Percentiles rank a stretch among this genome's conserved stretches.
phyloP scores from a whole-genome alignment of 2,329 filamentous ascomycete genomes.

The Alternaria gaisen region DNA sequence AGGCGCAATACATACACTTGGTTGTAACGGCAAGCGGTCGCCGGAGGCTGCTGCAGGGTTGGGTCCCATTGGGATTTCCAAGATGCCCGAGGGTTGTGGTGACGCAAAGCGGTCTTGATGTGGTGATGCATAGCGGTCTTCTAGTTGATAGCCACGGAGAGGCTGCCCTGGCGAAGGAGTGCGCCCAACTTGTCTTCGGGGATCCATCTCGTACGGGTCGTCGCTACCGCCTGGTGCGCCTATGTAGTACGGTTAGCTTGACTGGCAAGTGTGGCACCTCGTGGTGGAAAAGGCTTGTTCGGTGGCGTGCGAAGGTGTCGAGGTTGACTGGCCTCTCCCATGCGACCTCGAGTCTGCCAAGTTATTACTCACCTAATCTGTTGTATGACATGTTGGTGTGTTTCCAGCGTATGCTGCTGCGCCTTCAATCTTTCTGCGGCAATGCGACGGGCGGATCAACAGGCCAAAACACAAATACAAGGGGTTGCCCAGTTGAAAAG shows the following conservation, averaged over 20 bases:
- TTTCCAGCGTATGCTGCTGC: conserved; percentile 28
- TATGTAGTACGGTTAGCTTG: conserved; percentile 25
- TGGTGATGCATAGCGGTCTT: conserved; percentile 73
- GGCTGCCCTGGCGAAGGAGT: conserved; percentile 82
- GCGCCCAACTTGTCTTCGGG: conserved; percentile 57
- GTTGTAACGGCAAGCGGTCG: conserved; percentile 83
- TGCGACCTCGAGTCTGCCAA: not conserved
- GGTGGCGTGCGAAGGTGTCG: not conserved
- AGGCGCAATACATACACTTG: conserved; percentile 70
- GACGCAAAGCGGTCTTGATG: conserved; percentile 73
- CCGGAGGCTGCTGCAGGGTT: conserved; percentile 66
- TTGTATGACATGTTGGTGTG: conserved; percentile 47
- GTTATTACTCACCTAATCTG: conserved; percentile 44
- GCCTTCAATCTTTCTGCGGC: conserved; percentile 31
- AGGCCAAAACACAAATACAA: conserved; percentile 26
- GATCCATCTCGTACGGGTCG: conserved; percentile 58
- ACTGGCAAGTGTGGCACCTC: not conserved
- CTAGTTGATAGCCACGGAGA: conserved; percentile 79
- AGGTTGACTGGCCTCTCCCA: not conserved
- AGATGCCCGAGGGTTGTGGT: conserved; percentile 53
- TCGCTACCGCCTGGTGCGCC: conserved; percentile 28
- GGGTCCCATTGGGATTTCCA: conserved; percentile 75
- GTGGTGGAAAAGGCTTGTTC: conserved; percentile 6
- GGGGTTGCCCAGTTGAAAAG: conserved; percentile 18
- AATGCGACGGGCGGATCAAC: conserved; percentile 23